Percentiles rank a stretch among this genome's conserved stretches.
Evolutionary conservation across 2,329 filamentous ascomycete species (phyloP).

Genomic region (Aspergillus terreus): DNA sequence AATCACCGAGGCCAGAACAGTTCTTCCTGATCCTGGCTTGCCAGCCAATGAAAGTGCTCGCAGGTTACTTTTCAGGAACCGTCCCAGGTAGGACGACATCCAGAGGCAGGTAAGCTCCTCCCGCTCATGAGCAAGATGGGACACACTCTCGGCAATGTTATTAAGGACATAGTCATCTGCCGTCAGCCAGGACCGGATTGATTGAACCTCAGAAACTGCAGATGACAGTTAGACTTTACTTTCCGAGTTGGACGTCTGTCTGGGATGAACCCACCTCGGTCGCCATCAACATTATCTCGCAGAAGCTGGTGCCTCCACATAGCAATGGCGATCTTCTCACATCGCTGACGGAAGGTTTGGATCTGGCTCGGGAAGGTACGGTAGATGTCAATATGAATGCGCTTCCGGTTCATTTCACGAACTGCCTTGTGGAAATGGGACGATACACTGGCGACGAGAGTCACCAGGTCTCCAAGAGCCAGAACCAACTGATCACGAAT

Average conservation of each 20-base stretch:
- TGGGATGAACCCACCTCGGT: constrained; percentile 17
- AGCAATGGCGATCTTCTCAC: constrained; percentile 32
- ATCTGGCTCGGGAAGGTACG: constrained; percentile 36
- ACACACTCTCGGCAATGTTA: constrained; percentile 43
- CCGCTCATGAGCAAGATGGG: constrained; percentile 38
- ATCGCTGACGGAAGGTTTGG: constrained; percentile 32
- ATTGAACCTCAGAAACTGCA: constrained; percentile 27
- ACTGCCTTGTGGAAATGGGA: constrained; percentile 35
- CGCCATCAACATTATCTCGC: constrained; percentile 27
- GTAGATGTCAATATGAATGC: constrained; percentile 35
- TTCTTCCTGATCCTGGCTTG: constrained; percentile 37
- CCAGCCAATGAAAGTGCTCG: constrained; percentile 44
- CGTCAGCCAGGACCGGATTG: constrained; percentile 37
- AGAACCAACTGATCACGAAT: constrained; percentile 46
- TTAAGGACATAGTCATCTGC: constrained; percentile 47
- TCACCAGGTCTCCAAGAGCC: constrained; percentile 36
- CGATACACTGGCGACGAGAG: constrained; percentile 27
- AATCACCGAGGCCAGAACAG: constrained; percentile 37
- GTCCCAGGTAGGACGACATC: constrained; percentile 47
- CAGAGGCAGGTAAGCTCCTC: constrained; percentile 54
- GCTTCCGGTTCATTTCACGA: constrained; percentile 21
- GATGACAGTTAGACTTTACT: constrained; percentile 5
- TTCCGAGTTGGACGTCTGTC: constrained; percentile 11
- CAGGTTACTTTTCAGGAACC: constrained; percentile 46
- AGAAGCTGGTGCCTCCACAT: constrained; percentile 41